Percentiles rank a stretch among this genome's conserved stretches.
Conservation (phyloP, 176 grass and related monocot species). For the Saccharum officinarum region DNA sequence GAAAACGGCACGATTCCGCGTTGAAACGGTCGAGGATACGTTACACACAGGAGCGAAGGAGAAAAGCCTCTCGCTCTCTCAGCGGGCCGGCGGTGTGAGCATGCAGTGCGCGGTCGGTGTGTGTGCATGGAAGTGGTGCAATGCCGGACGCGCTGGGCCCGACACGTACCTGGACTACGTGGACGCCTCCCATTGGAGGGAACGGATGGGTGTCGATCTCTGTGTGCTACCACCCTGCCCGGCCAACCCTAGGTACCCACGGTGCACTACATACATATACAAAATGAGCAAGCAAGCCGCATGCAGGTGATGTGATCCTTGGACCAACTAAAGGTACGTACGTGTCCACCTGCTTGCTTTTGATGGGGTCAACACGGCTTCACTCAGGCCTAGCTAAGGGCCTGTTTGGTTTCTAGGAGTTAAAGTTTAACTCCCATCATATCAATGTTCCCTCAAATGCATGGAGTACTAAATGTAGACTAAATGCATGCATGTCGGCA, state of each 20-base stretch:
- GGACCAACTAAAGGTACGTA: background rate
- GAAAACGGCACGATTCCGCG: conserved; percentile 46
- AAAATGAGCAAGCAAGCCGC: too few species aligned
- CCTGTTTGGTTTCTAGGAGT: too few species aligned
- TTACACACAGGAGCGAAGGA: background rate
- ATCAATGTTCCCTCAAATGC: too few species aligned
- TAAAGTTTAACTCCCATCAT: too few species aligned
- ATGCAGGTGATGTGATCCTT: background rate
- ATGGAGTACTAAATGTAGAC: too few species aligned
- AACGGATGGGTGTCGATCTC: too few species aligned
- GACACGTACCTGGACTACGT: conserved; percentile 18
- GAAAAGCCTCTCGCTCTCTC: background rate
- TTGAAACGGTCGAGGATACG: conserved; percentile 26
- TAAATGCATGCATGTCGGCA: too few species aligned
- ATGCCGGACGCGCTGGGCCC: background rate
- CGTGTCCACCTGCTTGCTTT: background rate
- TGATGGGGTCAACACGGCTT: conserved; percentile 27
- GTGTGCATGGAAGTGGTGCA: background rate
- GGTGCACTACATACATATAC: too few species aligned
- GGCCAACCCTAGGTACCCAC: background rate
- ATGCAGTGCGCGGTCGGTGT: conserved; percentile 37
- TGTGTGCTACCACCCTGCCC: too few species aligned
- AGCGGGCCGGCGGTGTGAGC: conserved; percentile 9
- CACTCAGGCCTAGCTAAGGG: too few species aligned
- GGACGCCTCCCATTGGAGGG: background rate